These are phyloP conservation scores for Mucor ambiguus DNA, from an alignment of 371 early-diverging fungal genomes.

Conservation along the genomic window DNA sequence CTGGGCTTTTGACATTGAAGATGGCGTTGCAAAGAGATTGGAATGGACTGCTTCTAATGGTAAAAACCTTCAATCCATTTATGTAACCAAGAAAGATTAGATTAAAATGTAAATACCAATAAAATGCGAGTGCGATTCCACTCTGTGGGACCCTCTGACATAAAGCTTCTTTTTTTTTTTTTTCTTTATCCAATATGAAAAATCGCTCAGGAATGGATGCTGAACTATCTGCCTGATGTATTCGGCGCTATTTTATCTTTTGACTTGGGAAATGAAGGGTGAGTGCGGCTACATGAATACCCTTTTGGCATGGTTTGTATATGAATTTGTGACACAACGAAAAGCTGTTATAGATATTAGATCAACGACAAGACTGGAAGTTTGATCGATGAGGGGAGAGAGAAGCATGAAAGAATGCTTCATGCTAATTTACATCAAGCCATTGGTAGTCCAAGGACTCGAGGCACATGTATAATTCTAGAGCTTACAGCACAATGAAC, in stretches of 20 bases:
- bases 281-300: neutral
- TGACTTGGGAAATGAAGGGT: neutral
- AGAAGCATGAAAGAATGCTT: neutral
- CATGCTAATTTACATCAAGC: neutral
- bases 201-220: neutral
- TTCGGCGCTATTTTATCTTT: neutral
- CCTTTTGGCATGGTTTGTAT: neutral
- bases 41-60: slow-evolving; percentile 15
- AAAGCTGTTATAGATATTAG: neutral
- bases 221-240: too few species aligned
- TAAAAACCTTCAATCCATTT: slow-evolving; percentile 10
- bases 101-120: slow-evolving; percentile 7
- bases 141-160: neutral
- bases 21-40: slow-evolving; percentile 36
- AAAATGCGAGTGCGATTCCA: neutral
- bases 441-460: neutral
- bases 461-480: too few species aligned
- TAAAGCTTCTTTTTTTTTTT: neutral
- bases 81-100: slow-evolving; percentile 13
- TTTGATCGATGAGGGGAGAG: neutral
- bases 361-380: neutral
- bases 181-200: neutral
- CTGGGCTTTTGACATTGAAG: slow-evolving; percentile 79
- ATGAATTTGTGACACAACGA: neutral
- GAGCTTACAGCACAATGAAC: neutral